Conservation (phyloP, 73 alveolate genomes). For the Paramecium sexaurelia region DNA sequence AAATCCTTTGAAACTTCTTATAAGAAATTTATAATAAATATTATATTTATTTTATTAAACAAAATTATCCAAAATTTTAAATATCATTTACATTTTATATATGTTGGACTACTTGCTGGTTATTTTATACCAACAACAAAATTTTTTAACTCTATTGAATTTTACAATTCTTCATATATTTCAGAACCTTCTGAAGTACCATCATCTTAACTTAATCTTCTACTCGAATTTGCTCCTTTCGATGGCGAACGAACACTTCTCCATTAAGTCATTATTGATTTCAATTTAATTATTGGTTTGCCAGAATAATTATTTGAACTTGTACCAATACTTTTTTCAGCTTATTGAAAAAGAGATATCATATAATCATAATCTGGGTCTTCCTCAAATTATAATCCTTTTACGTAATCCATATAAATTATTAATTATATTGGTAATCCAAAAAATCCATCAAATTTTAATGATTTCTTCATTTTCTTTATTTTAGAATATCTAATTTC, state of each 20-base stretch:
- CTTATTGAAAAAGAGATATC: slow-evolving; percentile 71
- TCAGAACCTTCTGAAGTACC: slow-evolving; percentile 17
- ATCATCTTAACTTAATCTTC: neutral
- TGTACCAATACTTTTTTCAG: neutral
- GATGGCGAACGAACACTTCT: neutral
- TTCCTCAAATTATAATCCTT: slow-evolving; percentile 73
- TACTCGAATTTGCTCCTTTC: neutral
- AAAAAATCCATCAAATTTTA: slow-evolving; percentile 74
- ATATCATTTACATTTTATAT: neutral
- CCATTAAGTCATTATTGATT: neutral
- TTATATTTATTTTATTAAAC: no score
- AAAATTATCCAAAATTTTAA: neutral
- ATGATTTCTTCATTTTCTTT: slow-evolving; percentile 70
- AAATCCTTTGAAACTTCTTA: neutral
- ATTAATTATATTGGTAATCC: slow-evolving; percentile 81
- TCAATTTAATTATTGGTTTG: neutral
- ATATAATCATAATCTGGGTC: slow-evolving; percentile 81
- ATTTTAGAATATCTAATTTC: slow-evolving; percentile 77
- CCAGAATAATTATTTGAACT: neutral
- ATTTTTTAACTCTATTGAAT: neutral
- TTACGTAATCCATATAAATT: slow-evolving; percentile 71
- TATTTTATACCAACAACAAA: slow-evolving; percentile 25
- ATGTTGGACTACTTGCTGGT: neutral
- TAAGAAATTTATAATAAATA: neutral
- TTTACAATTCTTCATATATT: neutral